These are phyloP conservation scores for Stromatinia cepivora DNA, from an alignment of 2,329 filamentous ascomycete species.

Conservation along the genomic window DNA sequence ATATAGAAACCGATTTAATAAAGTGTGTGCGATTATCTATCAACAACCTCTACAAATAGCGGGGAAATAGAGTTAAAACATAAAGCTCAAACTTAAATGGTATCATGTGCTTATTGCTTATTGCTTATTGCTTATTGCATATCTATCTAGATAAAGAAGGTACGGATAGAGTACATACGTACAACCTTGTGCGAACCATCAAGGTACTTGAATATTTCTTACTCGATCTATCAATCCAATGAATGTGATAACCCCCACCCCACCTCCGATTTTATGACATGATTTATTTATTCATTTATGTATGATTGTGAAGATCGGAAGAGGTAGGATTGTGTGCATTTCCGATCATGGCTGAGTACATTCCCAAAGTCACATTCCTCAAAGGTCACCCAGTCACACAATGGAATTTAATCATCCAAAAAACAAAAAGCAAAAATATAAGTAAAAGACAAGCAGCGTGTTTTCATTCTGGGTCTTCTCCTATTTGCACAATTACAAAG, in stretches of 20 bases:
- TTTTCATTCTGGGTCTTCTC: conserved; percentile 25
- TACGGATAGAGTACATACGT: neutral
- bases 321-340: neutral
- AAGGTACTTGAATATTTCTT: neutral
- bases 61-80: neutral
- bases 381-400: neutral
- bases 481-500: conserved; percentile 27
- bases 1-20: neutral
- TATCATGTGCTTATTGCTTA: no score
- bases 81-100: no score
- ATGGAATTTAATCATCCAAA: neutral
- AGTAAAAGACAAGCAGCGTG: conserved; percentile 20
- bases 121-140: no score
- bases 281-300: no score
- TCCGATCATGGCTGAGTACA: neutral
- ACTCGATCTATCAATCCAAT: neutral
- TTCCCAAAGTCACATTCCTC: neutral
- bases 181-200: no score
- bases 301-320: no score
- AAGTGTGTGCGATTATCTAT: no score
- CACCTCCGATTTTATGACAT: neutral
- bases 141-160: conserved; percentile 4
- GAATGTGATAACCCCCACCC: neutral
- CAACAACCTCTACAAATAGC: no score
- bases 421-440: neutral